Conservation (phyloP, 2,329 filamentous ascomycete species). For the Dendrostoma leiphaemia region DNA sequence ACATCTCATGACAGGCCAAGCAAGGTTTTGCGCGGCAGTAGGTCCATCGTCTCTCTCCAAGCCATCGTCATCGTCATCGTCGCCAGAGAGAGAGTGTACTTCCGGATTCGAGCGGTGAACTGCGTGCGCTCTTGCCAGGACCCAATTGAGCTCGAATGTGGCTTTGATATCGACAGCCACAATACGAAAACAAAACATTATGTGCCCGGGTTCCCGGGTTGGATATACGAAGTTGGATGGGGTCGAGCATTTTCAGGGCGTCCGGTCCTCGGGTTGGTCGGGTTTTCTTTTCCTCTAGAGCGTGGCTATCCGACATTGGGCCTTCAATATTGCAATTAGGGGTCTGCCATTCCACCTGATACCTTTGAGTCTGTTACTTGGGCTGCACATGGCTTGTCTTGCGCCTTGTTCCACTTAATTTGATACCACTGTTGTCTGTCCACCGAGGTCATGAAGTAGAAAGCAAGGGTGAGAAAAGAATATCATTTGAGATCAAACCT, state of each 20-base stretch:
- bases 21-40: constrained; percentile 21
- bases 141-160: background rate
- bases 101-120: background rate
- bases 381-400: background rate
- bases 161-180: background rate
- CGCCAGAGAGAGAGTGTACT: background rate
- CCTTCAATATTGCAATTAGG: too few relatives aligned
- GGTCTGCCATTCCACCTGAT: background rate
- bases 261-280: background rate
- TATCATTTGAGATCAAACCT: background rate
- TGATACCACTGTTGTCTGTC: too few relatives aligned
- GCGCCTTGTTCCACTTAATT: background rate
- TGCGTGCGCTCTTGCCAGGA: background rate
- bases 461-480: background rate
- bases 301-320: background rate
- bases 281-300: background rate
- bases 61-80: constrained; percentile 10
- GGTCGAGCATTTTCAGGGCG: constrained; percentile 2
- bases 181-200: background rate
- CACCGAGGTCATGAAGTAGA: too few relatives aligned
- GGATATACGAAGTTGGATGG: background rate
- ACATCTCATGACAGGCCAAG: constrained; percentile 11
- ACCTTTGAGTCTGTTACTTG: background rate
- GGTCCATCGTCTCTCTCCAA: constrained; percentile 16
- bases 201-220: background rate